Percentiles rank a stretch among this genome's conserved stretches.
Conservation (phyloP, 192 early-diverging fungal genomes). For the Coemansia sp. region DNA sequence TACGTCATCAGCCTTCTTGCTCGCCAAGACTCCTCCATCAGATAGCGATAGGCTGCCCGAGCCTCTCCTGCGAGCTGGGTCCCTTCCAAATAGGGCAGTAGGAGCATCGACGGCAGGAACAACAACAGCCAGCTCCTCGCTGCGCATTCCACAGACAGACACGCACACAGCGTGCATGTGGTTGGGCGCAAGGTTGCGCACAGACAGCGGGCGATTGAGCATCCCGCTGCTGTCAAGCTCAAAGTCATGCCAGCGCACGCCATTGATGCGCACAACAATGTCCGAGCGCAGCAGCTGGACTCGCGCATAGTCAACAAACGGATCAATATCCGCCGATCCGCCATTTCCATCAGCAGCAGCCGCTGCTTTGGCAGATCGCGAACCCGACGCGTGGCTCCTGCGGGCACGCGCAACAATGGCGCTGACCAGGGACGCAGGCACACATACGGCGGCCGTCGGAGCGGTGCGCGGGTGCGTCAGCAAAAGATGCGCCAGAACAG, state of each 20-base stretch:
- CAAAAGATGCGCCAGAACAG: slow-evolving; percentile 35
- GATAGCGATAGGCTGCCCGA: background rate
- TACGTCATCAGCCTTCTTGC: slow-evolving; percentile 4
- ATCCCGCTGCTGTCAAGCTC: background rate
- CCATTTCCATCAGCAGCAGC: background rate
- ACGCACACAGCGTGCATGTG: slow-evolving; percentile 17
- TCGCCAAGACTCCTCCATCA: background rate
- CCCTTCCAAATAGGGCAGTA: background rate
- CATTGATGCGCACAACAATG: slow-evolving; percentile 44
- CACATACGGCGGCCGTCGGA: slow-evolving; percentile 30
- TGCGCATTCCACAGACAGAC: slow-evolving; percentile 39
- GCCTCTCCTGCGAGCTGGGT: background rate
- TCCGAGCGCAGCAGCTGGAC: slow-evolving; percentile 36
- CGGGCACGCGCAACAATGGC: slow-evolving; percentile 8
- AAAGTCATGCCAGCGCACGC: slow-evolving; percentile 32
- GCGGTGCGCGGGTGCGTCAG: slow-evolving; percentile 27
- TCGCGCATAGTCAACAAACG: slow-evolving; percentile 33
- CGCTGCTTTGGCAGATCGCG: background rate
- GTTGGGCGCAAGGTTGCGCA: slow-evolving; percentile 23
- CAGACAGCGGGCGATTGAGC: slow-evolving; percentile 20
- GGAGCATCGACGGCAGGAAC: background rate
- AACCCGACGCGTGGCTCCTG: background rate
- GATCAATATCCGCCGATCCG: slow-evolving; percentile 16
- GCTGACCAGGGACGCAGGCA: slow-evolving; percentile 29
- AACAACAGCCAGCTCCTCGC: slow-evolving; percentile 35